phyloP scores from a whole-genome alignment of 2,329 filamentous ascomycete genomes.

The Neonectria punicea region DNA sequence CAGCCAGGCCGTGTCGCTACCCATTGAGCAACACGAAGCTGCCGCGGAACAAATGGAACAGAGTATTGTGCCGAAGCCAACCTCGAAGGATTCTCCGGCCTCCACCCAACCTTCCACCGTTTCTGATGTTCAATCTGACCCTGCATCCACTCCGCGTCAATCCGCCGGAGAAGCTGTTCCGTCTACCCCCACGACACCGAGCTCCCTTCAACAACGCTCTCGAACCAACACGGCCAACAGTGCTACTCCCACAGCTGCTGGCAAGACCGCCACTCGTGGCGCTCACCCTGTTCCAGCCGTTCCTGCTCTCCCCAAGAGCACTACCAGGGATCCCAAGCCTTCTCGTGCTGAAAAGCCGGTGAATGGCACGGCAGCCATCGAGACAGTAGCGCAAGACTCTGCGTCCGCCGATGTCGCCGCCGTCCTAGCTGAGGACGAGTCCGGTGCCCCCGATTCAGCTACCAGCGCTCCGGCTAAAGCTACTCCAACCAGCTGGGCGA shows the following conservation, averaged over 20 bases:
- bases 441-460: slow-evolving; percentile 24
- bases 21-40: slow-evolving; percentile 52
- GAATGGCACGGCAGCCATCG: slow-evolving; percentile 33
- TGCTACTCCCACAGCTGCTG: slow-evolving; percentile 40
- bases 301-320: slow-evolving; percentile 57
- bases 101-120: slow-evolving; percentile 30
- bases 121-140: slow-evolving; percentile 31
- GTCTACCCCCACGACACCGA: slow-evolving; percentile 50
- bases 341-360: slow-evolving; percentile 39
- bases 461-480: slow-evolving; percentile 41
- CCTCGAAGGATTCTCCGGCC: slow-evolving; percentile 28
- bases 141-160: slow-evolving; percentile 35
- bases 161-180: slow-evolving; percentile 48
- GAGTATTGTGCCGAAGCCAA: slow-evolving; percentile 31
- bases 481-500: slow-evolving; percentile 54
- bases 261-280: slow-evolving; percentile 45
- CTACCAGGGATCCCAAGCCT: slow-evolving; percentile 45
- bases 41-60: slow-evolving; percentile 38
- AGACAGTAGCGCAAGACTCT: slow-evolving; percentile 25
- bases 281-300: slow-evolving; percentile 57
- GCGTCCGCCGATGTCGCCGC: slow-evolving; percentile 32
- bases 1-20: slow-evolving; percentile 55
- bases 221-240: slow-evolving; percentile 40
- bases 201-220: slow-evolving; percentile 36
- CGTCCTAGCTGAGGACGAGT: slow-evolving; percentile 39